Evolutionary conservation across 2,329 filamentous ascomycete species (phyloP).

Genomic region (Coniosporium tulheliwenetii): DNA sequence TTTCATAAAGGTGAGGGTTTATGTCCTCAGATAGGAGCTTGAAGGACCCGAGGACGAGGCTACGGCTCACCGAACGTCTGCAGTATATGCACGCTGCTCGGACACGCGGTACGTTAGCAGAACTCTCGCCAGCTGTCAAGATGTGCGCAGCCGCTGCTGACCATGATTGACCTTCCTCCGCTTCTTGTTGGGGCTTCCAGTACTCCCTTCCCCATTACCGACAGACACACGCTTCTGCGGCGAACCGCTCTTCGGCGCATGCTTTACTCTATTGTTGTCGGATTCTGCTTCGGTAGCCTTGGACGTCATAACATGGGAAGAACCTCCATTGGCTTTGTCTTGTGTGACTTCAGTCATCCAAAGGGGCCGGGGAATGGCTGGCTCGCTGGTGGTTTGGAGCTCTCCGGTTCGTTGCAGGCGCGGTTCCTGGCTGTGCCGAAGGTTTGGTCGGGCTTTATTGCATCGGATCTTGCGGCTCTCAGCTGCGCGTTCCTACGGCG

Average conservation of each 20-base stretch:
- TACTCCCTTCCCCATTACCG: conserved; percentile 12
- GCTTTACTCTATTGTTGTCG: background rate
- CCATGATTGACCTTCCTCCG: conserved; percentile 39
- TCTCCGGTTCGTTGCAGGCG: background rate
- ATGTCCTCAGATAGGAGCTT: background rate
- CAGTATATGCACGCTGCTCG: conserved; percentile 34
- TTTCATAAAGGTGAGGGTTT: background rate
- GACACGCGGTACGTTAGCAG: conserved; percentile 1
- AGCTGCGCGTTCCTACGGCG: no score
- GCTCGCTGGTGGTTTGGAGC: background rate
- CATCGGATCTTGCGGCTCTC: no score
- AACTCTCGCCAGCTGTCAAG: conserved; percentile 4
- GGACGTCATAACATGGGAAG: background rate
- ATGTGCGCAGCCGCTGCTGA: conserved; percentile 14
- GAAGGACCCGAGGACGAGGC: background rate
- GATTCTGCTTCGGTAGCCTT: background rate
- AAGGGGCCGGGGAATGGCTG: conserved; percentile 1
- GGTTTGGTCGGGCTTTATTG: no score
- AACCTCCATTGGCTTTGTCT: background rate
- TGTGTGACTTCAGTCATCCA: conserved; percentile 2
- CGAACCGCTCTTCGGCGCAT: background rate
- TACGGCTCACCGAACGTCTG: conserved; percentile 31
- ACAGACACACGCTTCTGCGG: background rate
- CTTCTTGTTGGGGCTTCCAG: conserved; percentile 26
- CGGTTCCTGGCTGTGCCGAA: no score